Base-by-base conservation (phyloP, 306 rosid species). In the Cajanus cajan region DNA sequence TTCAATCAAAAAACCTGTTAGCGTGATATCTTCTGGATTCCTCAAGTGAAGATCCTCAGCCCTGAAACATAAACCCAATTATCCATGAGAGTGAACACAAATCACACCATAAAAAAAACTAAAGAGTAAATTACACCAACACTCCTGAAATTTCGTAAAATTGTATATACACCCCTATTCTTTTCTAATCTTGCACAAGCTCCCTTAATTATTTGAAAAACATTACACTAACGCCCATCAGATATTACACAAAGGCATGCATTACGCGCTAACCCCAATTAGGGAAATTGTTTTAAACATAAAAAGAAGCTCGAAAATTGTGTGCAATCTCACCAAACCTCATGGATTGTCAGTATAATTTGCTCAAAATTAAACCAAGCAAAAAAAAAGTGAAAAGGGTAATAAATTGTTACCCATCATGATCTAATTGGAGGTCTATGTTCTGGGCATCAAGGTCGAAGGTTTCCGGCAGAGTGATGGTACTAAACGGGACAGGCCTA, bases 1-100 rank as follows among this genome's bases (percentile, higher is more conserved):
- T 62, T 25, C 18, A 59, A 43, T 34, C 63, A 7, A 21, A 39
- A 65, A 77, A 95, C 97, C 99, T 84, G 68, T 1, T 13, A 93
- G 73, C 1, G 98, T 93, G 71, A 95, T 95, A 3, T 95, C 99
- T 69, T 91, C 97, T 19, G 6, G 77, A 86, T 69, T 91, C 52
- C 50, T 83, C 21, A 39, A 73, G 87, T 95, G 90, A 82, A 61
- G 70, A 79, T 89, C 91, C 19, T 79, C 77, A 24, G 18, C 33
- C 87, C 98, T 94, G 77, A 45, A 15, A 62, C 43, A 76, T 55
- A 64, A 18, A 61, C 18, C 70, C 68, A 65, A 62, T 70, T n/a
- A 76, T 65, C 71, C 50, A 40, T 37, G 31, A 28, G 31, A 28
- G 31, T 28, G 31, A 37, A 37, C 19, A 37, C 0, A 66, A 12